These are phyloP conservation scores for Fraxinus angustifolia DNA, from an alignment of 305 asterid species.

Conservation along the genomic window DNA sequence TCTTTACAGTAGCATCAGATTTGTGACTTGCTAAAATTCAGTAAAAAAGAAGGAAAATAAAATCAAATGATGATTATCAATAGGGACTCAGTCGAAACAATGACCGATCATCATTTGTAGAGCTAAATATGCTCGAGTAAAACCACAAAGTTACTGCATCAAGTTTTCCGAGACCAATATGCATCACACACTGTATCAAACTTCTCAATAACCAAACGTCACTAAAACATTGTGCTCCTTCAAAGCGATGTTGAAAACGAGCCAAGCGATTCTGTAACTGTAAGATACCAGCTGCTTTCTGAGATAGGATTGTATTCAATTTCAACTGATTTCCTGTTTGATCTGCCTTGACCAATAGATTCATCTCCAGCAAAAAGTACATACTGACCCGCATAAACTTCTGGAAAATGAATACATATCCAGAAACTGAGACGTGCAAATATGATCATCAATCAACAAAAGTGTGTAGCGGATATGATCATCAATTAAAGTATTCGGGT, in stretches of 20 bases:
- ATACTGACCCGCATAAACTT: background rate
- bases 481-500: too few relatives aligned
- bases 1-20: background rate
- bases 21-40: background rate
- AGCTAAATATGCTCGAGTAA: background rate
- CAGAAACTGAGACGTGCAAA: constrained; percentile 26
- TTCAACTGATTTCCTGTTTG: constrained; percentile 86
- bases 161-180: constrained; percentile 17
- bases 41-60: background rate
- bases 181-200: constrained; percentile 1
- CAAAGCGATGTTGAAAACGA: constrained; percentile 72
- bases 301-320: constrained; percentile 77
- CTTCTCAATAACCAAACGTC: constrained; percentile 61
- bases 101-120: background rate
- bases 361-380: constrained; percentile 74
- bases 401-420: background rate
- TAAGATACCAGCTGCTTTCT: constrained; percentile 77
- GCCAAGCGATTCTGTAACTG: constrained; percentile 81
- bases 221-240: constrained; percentile 88
- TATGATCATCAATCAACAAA: constrained; percentile 10
- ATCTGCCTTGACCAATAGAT: constrained; percentile 86
- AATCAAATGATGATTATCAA: background rate
- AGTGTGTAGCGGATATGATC: background rate
- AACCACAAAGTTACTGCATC: background rate
- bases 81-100: background rate